phyloP scores from a whole-genome alignment of 129 eudicot species.

The Pittosporum tobira region DNA sequence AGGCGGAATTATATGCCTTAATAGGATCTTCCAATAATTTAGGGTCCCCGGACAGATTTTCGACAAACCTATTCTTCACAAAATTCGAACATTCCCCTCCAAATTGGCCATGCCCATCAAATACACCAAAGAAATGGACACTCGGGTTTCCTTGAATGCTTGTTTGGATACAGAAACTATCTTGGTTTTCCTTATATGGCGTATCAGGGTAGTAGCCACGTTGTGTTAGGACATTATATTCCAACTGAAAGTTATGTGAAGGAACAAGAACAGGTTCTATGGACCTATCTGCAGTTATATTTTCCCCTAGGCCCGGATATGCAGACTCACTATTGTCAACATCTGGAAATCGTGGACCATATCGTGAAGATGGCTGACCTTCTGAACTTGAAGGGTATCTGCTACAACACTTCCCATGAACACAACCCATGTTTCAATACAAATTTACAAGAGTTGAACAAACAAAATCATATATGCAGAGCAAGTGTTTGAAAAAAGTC shows the following conservation, averaged over 20 bases:
- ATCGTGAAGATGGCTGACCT: neutral
- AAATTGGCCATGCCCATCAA: constrained; percentile 83
- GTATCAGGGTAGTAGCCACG: constrained; percentile 82
- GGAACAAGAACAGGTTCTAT: constrained; percentile 55
- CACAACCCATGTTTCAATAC: constrained; percentile 66
- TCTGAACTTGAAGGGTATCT: constrained; percentile 26
- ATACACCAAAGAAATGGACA: constrained; percentile 92
- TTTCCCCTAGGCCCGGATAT: constrained; percentile 24
- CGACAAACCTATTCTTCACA: constrained; percentile 60
- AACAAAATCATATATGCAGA: constrained; percentile 24
- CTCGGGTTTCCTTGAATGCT: constrained; percentile 66
- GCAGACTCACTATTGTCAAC: constrained; percentile 26
- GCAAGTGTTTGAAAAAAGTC: constrained; percentile 37
- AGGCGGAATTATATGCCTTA: constrained; percentile 58
- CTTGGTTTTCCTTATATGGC: constrained; percentile 87
- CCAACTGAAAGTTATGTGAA: constrained; percentile 63
- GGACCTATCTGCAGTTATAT: constrained; percentile 30
- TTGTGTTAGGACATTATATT: constrained; percentile 61
- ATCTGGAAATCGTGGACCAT: constrained; percentile 23
- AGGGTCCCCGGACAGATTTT: constrained; percentile 41
- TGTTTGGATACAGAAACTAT: constrained; percentile 58
- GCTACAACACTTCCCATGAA: constrained; percentile 67
- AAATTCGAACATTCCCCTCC: constrained; percentile 75
- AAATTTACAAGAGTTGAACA: constrained; percentile 10
- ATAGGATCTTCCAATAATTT: constrained; percentile 64